These are phyloP conservation scores for Tricharina praecox DNA, from an alignment of 495 filamentous ascomycete genomes.

Conservation along the genomic window DNA sequence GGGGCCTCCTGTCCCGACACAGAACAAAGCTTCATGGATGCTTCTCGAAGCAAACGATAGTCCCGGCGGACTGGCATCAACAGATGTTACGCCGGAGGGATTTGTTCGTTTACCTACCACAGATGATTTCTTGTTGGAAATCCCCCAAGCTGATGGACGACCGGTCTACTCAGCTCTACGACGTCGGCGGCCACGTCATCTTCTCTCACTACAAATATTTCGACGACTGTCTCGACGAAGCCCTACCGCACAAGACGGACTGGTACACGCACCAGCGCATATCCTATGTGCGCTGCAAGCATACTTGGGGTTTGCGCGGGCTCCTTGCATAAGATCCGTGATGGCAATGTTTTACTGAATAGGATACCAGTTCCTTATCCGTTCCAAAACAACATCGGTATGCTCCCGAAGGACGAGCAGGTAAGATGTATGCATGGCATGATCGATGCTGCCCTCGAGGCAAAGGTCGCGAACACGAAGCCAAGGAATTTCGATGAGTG, in stretches of 20 bases:
- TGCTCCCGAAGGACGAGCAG: slow-evolving; percentile 94
- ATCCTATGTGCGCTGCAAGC: slow-evolving; percentile 95
- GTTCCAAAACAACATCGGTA: slow-evolving; percentile 99
- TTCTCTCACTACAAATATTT: slow-evolving; percentile 99
- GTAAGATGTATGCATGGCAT: slow-evolving; percentile 89
- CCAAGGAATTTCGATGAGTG: slow-evolving; percentile 96
- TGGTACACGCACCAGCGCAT: slow-evolving; percentile 98
- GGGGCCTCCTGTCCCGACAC: too few species aligned
- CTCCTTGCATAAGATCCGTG: background rate
- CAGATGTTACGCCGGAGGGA: slow-evolving; percentile 86
- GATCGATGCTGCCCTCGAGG: slow-evolving; percentile 84
- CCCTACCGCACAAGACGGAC: slow-evolving; percentile 78
- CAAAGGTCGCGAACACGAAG: slow-evolving; percentile 71
- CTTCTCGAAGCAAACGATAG: slow-evolving; percentile 87
- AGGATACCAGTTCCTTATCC: slow-evolving; percentile 61
- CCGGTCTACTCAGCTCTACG: slow-evolving; percentile 55
- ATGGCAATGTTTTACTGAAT: slow-evolving; percentile 6
- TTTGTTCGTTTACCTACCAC: slow-evolving; percentile 65
- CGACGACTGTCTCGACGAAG: slow-evolving; percentile 95
- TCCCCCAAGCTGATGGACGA: background rate
- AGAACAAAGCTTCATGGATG: slow-evolving; percentile 54
- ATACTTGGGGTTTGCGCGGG: slow-evolving; percentile 44
- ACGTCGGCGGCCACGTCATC: slow-evolving; percentile 98
- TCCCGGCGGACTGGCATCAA: slow-evolving; percentile 91
- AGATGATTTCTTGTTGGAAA: too few species aligned